These are phyloP conservation scores for Fusarium sp. DNA, from an alignment of 2,329 filamentous ascomycete species.

Conservation along the genomic window DNA sequence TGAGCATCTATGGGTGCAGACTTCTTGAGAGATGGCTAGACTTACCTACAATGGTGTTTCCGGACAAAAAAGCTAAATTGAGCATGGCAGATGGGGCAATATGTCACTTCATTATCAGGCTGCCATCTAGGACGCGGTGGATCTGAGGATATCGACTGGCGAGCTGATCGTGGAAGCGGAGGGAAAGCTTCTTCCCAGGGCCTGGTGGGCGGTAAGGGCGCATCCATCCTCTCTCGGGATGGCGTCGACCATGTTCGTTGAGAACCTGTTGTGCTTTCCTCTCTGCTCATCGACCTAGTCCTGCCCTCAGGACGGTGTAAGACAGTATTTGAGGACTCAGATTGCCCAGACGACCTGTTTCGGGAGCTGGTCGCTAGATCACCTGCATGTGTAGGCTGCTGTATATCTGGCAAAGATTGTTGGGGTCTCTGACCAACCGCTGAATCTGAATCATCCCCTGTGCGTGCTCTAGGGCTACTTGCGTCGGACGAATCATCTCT, in stretches of 20 bases:
- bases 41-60: constrained; percentile 90
- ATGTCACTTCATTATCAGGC: constrained; percentile 82
- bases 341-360: constrained; percentile 1
- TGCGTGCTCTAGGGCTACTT: background rate
- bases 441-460: constrained; percentile 1
- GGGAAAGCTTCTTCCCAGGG: constrained; percentile 31
- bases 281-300: constrained; percentile 2
- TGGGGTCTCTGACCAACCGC: constrained; percentile 10
- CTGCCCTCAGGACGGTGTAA: background rate
- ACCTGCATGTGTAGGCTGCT: background rate
- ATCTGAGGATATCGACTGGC: constrained; percentile 47
- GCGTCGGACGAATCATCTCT: constrained; percentile 12
- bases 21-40: constrained; percentile 18
- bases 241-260: constrained; percentile 35
- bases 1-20: constrained; percentile 22
- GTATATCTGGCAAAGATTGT: constrained; percentile 7
- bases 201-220: constrained; percentile 39
- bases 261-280: constrained; percentile 3
- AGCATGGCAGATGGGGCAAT: constrained; percentile 84
- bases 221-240: constrained; percentile 46
- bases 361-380: constrained; percentile 7
- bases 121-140: constrained; percentile 83
- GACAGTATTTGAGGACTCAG: constrained; percentile 4
- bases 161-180: constrained; percentile 35
- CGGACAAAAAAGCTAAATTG: constrained; percentile 87